A percentile compares a stretch with the other conserved stretches of the same genome.
Conservation (phyloP, 2,329 filamentous ascomycete species). For the Talaromyces atroroseus region DNA sequence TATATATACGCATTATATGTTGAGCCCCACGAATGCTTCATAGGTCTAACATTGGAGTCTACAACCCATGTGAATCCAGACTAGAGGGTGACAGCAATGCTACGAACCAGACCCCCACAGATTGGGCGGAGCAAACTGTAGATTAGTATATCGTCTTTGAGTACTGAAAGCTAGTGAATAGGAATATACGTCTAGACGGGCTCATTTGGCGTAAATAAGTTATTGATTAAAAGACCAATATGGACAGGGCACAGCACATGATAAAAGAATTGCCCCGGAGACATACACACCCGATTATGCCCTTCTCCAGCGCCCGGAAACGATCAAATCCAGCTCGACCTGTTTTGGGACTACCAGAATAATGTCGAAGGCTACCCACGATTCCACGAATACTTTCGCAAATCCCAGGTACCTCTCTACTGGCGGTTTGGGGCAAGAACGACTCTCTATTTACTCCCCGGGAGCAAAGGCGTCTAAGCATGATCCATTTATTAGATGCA, state of each 20-base stretch:
- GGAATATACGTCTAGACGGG: too few species aligned
- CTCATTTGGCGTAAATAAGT: too few species aligned
- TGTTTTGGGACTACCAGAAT: constrained; percentile 54
- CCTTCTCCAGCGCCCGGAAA: constrained; percentile 46
- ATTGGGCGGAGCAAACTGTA: too few species aligned
- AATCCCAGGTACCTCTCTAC: constrained; percentile 47
- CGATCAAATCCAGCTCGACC: constrained; percentile 50
- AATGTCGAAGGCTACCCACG: constrained; percentile 51
- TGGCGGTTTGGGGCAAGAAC: constrained; percentile 56
- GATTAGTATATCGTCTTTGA: too few species aligned
- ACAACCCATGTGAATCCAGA: too few species aligned
- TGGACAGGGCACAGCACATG: constrained; percentile 33
- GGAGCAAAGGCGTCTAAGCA: constrained; percentile 52
- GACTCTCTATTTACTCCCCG: constrained; percentile 43
- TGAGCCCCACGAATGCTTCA: too few species aligned
- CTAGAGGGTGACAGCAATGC: too few species aligned
- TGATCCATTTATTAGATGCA: constrained; percentile 50
- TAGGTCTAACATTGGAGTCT: too few species aligned
- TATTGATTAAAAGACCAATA: too few species aligned
- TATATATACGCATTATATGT: too few species aligned
- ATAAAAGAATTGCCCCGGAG: constrained; percentile 39
- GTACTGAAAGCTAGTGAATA: too few species aligned
- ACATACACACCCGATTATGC: constrained; percentile 49
- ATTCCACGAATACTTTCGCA: constrained; percentile 53
- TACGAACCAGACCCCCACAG: too few species aligned